phyloP scores from a whole-genome alignment of 2,329 filamentous ascomycete genomes.

The Beauveria brongniartii region DNA sequence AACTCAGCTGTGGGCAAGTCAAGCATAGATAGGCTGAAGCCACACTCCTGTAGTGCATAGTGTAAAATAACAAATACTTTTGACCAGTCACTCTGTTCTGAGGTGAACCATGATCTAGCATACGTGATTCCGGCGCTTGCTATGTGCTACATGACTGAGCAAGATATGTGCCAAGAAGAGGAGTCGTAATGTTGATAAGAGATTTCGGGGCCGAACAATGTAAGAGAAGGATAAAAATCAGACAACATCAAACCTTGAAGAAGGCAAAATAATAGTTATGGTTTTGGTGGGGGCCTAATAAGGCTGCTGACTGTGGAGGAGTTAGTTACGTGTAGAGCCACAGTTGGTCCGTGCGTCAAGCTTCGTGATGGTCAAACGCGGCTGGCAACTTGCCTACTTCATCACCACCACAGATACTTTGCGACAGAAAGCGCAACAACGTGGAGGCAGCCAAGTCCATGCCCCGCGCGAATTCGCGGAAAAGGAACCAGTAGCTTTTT shows the following conservation, averaged over 20 bases:
- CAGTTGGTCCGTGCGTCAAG: constrained; percentile 9
- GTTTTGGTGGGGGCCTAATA: background rate
- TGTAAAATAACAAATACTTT: background rate
- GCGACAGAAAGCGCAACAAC: constrained; percentile 4
- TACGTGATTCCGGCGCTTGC: background rate
- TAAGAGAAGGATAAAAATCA: too few species aligned
- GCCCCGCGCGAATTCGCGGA: background rate
- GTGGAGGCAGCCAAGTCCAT: background rate
- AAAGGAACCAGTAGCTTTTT: background rate
- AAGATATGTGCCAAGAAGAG: too few species aligned
- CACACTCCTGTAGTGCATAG: background rate
- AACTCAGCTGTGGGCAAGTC: background rate
- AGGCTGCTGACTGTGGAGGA: background rate
- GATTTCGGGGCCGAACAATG: too few species aligned
- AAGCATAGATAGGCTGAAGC: background rate
- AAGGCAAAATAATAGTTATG: too few species aligned
- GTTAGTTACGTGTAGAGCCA: background rate
- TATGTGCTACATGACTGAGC: background rate
- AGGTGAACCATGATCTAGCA: background rate
- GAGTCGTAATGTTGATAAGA: too few species aligned
- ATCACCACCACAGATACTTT: background rate
- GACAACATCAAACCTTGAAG: too few species aligned
- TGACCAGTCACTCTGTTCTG: background rate
- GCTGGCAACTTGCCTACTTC: constrained; percentile 1
- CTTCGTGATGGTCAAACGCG: constrained; percentile 4